Evolutionary conservation across 768 basidiomycete species (phyloP), one percentile per base, ranked within the genome.

Genomic region (Rickenella mellea): DNA sequence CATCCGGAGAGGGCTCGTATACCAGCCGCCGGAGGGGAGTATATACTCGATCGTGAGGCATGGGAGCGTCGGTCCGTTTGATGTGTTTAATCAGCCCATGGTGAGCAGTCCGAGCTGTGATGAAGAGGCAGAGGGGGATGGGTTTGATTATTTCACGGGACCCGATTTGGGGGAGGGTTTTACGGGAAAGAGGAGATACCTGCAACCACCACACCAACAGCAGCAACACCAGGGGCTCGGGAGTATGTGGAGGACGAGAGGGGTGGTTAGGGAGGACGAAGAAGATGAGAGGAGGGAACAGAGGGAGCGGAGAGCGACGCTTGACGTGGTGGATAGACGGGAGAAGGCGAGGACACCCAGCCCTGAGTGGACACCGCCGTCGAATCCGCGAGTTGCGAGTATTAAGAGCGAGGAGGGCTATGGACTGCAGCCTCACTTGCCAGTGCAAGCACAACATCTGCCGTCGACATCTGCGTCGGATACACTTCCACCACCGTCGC

Each of bases 131-230:
- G 57, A 66, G 27, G 66, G 59, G 24, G 66, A 65, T 47, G 72
- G 73, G 12, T 74, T 73, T 49, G 76, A 80, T 51, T 76, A 76
- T 57, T 79, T 80, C 49, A 71, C 61, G 8, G 76, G 73, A 2
- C 70, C 78, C 7, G 74, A 77, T 53, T 62, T 77, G 11, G 73
- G 72, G 2, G 72, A 71, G 40, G 74, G 73, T 46, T 72, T 65
- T 43, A 53, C 58, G 51, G 49, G 43, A 44, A 42, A 48, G 38
- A 41, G 37, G 27, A 27, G 15, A 30, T 22, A 26, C 46, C 32
- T 29, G 51, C 51, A 20, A 52, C 43, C 39, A 29, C 17, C 24
- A 42, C 41, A 45, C 19, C 20, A 27, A 39, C 28, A 28, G 39
- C 12, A 44, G 27, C 49, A 52, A 27, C 49, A 52, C 35, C 44